Evolutionary conservation across 164 flowering plant species (phyloP), one percentile per base, ranked within the genome.

Genomic region (Berberis thunbergii): DNA sequence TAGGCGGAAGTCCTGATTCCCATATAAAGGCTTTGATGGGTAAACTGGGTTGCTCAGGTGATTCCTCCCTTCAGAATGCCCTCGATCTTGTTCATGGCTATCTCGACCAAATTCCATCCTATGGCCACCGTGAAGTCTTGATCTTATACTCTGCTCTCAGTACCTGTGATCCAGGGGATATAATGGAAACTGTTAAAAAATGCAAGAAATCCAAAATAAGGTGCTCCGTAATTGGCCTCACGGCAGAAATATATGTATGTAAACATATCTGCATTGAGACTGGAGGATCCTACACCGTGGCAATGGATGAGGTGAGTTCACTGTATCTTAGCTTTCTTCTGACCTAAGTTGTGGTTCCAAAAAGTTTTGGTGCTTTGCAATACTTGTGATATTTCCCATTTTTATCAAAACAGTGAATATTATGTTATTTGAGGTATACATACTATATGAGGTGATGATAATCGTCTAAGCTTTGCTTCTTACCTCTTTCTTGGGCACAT

Each of bases 1-100:
- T 93, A 67, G 97, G 97, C 77, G 96, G 97, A 39, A 93, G 97
- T 76, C 98, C 98, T 11, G 96, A 93, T 73, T 81, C 89, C 65
- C 98, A 93, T 81, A 76, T 89, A 50, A 86, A 81, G 78, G 86
- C 95, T 61, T 74, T 88, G 81, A 79, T 79, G 80, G 76, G 81
- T 44, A 88, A 93, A 70, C 74, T 89, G 79, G 88, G 73, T 70
- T 83, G 86, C 70, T 93, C 96, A 43, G 98, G 98, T 66, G 98
- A 93, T 61, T 66, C 97, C 39, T 93, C 98, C 45, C 77, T 93
- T 48, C 97, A 93, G 75, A 93, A 93, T 77, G 90, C 92, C 43
- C 74, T 93, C 41, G 96, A 90, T 62, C 92, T 90, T 46, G 92
- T 85, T 61, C 84, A 83, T 63, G 84, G 80, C 44, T 81, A 81